Conservation (phyloP, 371 early-diverging fungal species). For the Rhizomucor pusillus region DNA sequence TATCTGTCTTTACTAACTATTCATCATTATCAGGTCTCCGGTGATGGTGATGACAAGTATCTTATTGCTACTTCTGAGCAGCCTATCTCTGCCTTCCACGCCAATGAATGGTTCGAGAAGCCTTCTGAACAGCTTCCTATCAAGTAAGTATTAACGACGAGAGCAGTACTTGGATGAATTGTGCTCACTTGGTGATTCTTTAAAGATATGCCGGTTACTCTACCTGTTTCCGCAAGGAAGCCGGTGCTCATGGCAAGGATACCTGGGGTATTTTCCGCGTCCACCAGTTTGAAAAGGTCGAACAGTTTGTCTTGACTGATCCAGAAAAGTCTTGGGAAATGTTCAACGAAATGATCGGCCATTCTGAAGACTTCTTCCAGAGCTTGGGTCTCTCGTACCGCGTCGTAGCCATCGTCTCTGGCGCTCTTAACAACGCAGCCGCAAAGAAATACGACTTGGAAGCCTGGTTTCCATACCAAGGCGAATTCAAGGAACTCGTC, state of each 20-base stretch:
- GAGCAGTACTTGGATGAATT: too few species aligned
- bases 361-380: constrained; percentile 97
- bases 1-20: not conserved
- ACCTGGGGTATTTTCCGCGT: constrained; percentile 99
- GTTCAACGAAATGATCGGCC: constrained; percentile 96
- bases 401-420: constrained; percentile 95
- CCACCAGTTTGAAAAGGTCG: constrained; percentile 99
- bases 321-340: constrained; percentile 98
- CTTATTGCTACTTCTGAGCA: constrained; percentile 99
- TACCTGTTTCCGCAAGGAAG: constrained; percentile 99
- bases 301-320: constrained; percentile 98
- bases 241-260: constrained; percentile 99
- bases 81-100: constrained; percentile 97
- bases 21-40: constrained; percentile 43
- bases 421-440: constrained; percentile 99
- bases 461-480: constrained; percentile 99
- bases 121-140: constrained; percentile 89
- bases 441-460: constrained; percentile 99
- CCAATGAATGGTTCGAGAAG: constrained; percentile 96
- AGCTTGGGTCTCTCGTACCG: constrained; percentile 94
- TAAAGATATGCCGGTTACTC: constrained; percentile 97
- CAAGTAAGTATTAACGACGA: constrained; percentile 57
- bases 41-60: constrained; percentile 95
- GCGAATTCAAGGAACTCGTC: constrained; percentile 98
- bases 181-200: too few species aligned